Evolutionary conservation across 2,329 filamentous ascomycete species (phyloP).

Genomic region (Colletotrichum horii): DNA sequence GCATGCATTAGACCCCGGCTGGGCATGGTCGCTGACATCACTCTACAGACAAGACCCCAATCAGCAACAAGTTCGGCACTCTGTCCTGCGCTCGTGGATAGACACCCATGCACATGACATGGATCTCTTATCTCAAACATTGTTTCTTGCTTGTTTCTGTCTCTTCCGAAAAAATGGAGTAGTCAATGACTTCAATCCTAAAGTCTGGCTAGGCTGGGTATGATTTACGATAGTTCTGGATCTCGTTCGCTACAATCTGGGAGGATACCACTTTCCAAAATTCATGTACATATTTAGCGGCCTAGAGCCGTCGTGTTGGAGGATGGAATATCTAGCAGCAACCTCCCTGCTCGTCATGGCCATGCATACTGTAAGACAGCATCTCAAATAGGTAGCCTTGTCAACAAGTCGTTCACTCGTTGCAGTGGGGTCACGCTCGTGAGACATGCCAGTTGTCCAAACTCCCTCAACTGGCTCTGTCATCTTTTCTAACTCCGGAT

Average conservation of each 20-base stretch:
- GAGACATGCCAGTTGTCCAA: not conserved
- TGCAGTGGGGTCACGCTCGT: not conserved
- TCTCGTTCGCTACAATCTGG: not conserved
- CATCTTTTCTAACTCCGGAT: not conserved
- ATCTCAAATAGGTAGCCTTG: not conserved
- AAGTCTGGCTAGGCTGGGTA: not conserved
- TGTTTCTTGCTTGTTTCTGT: not conserved
- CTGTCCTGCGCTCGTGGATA: not conserved
- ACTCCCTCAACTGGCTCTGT: not conserved
- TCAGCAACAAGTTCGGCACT: slow-evolving; percentile 6
- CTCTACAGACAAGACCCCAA: not conserved
- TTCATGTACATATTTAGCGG: not conserved
- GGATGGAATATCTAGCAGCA: not conserved
- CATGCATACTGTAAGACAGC: not conserved
- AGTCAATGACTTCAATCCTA: not conserved
- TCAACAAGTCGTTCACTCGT: not conserved
- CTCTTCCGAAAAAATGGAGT: not conserved
- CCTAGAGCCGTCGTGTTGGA: not conserved
- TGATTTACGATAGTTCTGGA: not conserved
- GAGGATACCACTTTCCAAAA: not conserved
- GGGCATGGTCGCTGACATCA: not conserved
- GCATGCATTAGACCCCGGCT: not conserved
- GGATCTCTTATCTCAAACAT: not conserved
- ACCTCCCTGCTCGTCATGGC: not conserved
- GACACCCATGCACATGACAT: not conserved